phyloP scores from a whole-genome alignment of 371 early-diverging fungal genomes.

The Funneliformis caledonium region DNA sequence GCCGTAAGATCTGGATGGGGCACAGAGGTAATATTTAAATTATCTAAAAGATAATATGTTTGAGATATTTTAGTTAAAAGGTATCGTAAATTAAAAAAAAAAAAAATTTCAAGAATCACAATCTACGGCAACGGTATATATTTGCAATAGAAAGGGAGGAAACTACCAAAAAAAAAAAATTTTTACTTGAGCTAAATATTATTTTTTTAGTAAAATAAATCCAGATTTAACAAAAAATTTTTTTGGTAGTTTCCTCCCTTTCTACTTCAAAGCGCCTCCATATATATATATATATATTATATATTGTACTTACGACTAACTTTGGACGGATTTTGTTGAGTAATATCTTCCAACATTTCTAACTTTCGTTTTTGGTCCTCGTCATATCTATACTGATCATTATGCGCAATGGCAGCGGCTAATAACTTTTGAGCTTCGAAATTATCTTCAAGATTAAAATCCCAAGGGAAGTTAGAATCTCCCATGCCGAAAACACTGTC shows the following conservation, averaged over 20 bases:
- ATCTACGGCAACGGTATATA: not conserved
- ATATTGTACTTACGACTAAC: slow-evolving; percentile 37
- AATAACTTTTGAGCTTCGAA: slow-evolving; percentile 40
- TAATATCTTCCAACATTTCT: slow-evolving; percentile 36
- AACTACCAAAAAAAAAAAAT: too few relatives aligned
- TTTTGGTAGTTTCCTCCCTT: too few relatives aligned
- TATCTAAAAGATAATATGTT: slow-evolving; percentile 16
- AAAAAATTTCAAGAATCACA: not conserved
- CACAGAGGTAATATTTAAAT: slow-evolving; percentile 36
- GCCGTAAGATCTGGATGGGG: slow-evolving; percentile 35
- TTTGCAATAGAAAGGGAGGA: too few relatives aligned
- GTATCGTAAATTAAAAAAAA: not conserved
- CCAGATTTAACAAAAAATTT: too few relatives aligned
- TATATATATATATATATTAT: not conserved
- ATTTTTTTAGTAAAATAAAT: too few relatives aligned
- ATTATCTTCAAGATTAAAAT: slow-evolving; percentile 41
- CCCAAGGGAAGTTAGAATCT: slow-evolving; percentile 30
- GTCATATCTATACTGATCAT: slow-evolving; percentile 33
- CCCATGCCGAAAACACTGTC: not conserved
- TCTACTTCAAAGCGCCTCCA: too few relatives aligned
- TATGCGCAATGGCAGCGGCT: slow-evolving; percentile 39
- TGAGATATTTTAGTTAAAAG: not conserved
- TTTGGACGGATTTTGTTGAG: slow-evolving; percentile 37
- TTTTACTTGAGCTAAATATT: too few relatives aligned
- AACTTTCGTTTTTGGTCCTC: slow-evolving; percentile 41